Evolutionary conservation across 495 filamentous ascomycete species (phyloP), one percentile per base, ranked within the genome.

Genomic region (Talaromyces proteolyticus): DNA sequence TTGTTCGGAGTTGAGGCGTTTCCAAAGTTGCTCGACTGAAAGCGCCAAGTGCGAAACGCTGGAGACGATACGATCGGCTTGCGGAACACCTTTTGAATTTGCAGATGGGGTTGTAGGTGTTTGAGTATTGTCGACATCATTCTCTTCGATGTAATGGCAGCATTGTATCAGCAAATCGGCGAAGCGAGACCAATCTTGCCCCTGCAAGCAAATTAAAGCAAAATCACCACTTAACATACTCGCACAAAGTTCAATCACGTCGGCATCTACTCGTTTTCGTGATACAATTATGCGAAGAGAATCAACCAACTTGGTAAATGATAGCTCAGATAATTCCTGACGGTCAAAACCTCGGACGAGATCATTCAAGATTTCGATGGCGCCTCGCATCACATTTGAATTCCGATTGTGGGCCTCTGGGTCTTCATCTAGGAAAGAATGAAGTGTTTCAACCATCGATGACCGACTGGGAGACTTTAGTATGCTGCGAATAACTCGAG

Each of bases 401-500:
- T 79, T 84, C 50, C 76, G 78, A 41, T 65, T 64, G 12, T 63
- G 56, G 42, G 76, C 69, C 26, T 66, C 61, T 12, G 73, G 64
- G 44, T 75, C 71, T 24, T 75, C 74, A 48, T 75, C 65, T 47
- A 89, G 57, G 34, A 87, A 82, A 47, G 79, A 75, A 47, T 87
- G 71, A 10, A 92, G 64, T 17, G 81, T 76, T 47, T 76, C 71
- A 22, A 89, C 73, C 53, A 86, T 85, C 38, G 83, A 81, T 46
- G 81, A 78, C 24, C 88, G 86, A 53, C 88, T 80, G 53, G 89
- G 87, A 3, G 90, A 95, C 57, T 78, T 84, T 55, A 85, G 87
- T 6, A 95, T 69, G 59, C 87, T 91, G 59, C 78, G 76, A 29
- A 93, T 77, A 16, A 86, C 82, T 43, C 82, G 79, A 75, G 90